Evolutionary conservation across 768 basidiomycete genomes (phyloP).

Genomic region (Russula sp.): DNA sequence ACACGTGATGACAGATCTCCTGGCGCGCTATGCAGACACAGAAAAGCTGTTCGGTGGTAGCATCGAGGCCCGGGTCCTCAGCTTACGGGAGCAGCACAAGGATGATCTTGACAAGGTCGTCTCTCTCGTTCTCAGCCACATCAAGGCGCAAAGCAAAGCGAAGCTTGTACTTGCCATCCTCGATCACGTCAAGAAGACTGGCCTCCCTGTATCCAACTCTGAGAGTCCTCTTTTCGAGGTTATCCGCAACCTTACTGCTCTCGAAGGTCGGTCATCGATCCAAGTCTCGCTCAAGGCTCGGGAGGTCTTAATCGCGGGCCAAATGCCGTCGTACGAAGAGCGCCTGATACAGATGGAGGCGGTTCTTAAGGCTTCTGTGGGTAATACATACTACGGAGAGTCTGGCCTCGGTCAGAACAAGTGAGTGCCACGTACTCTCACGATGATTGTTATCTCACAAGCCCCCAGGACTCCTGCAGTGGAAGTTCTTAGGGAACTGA

Average conservation of each 20-base stretch:
- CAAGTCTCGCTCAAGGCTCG: constrained; percentile 91
- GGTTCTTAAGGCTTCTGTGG: constrained; percentile 83
- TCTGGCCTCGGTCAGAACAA: constrained; percentile 57
- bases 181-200: constrained; percentile 82
- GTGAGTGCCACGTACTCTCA: constrained; percentile 18
- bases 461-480: constrained; percentile 63
- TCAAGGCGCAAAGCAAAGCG: constrained; percentile 89
- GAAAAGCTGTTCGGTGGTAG: constrained; percentile 92
- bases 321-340: constrained; percentile 97
- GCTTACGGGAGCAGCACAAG: constrained; percentile 88
- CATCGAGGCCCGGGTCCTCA: constrained; percentile 87
- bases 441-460: not conserved
- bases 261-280: constrained; percentile 92
- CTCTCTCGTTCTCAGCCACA: constrained; percentile 85
- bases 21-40: constrained; percentile 75
- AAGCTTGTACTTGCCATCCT: constrained; percentile 82
- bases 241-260: constrained; percentile 71
- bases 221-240: constrained; percentile 73
- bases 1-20: constrained; percentile 64
- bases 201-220: constrained; percentile 64
- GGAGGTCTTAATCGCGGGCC: constrained; percentile 92
- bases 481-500: constrained; percentile 86
- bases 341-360: constrained; percentile 90
- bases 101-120: constrained; percentile 87
- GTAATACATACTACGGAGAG: constrained; percentile 87